These are phyloP conservation scores for Penicillium sp. DNA, from an alignment of 2,329 filamentous ascomycete genomes.

Conservation along the genomic window DNA sequence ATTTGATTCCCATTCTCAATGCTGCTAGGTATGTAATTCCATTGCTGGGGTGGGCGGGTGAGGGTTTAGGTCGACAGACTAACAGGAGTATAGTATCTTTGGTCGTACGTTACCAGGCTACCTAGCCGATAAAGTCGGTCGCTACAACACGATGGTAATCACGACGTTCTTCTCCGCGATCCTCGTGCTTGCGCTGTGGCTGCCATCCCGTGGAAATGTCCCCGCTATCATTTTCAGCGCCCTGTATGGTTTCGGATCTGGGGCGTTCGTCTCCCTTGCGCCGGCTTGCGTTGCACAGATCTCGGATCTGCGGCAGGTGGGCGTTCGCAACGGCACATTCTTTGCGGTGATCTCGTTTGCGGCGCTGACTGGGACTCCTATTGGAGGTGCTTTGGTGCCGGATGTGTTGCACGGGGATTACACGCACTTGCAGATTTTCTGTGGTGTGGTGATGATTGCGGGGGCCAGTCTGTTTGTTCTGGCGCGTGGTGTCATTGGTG, in stretches of 20 bases:
- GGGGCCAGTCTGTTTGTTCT: constrained; percentile 25
- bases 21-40: constrained; percentile 41
- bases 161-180: constrained; percentile 40
- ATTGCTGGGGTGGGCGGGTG: neutral
- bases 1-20: constrained; percentile 58
- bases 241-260: constrained; percentile 70
- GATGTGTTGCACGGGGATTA: constrained; percentile 29
- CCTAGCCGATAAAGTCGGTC: constrained; percentile 31
- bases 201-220: constrained; percentile 54
- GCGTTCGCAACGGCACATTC: constrained; percentile 65
- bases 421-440: constrained; percentile 27
- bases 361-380: constrained; percentile 54
- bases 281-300: constrained; percentile 70
- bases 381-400: constrained; percentile 30
- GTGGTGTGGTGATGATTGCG: constrained; percentile 28
- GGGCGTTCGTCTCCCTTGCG: constrained; percentile 64
- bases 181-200: constrained; percentile 54
- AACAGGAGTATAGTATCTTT: constrained; percentile 26
- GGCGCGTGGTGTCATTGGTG: constrained; percentile 27
- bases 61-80: neutral
- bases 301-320: constrained; percentile 68
- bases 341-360: constrained; percentile 65
- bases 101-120: constrained; percentile 36
- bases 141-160: constrained; percentile 49
- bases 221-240: constrained; percentile 65